Conservation (phyloP, 352 stramenopile genomes). For the Phytophthora tentaculata region DNA sequence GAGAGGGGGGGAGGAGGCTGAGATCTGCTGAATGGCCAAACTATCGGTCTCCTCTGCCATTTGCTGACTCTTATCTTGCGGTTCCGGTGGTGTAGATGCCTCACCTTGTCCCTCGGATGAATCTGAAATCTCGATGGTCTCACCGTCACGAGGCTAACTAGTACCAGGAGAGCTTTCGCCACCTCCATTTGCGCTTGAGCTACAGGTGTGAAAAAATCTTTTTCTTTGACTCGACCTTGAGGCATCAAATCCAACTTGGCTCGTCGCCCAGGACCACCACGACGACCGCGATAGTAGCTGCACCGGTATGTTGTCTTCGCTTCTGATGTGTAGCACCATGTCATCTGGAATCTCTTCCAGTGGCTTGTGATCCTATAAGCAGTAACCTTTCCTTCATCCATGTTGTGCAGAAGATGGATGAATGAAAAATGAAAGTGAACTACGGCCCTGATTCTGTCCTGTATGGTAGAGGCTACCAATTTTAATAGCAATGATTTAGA, state of each 20-base stretch:
- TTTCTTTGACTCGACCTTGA: not conserved
- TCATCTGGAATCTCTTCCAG: constrained; percentile 1
- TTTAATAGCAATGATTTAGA: too few species aligned
- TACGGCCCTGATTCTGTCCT: not conserved
- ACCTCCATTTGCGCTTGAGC: not conserved
- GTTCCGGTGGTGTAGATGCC: not conserved
- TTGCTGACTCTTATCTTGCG: not conserved
- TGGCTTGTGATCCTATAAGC: not conserved
- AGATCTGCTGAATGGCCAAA: too few species aligned
- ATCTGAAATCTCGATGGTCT: not conserved
- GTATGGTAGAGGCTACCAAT: not conserved
- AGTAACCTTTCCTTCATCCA: not conserved
- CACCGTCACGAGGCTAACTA: not conserved
- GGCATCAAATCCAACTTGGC: not conserved
- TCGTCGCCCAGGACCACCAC: not conserved
- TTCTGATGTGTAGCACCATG: not conserved
- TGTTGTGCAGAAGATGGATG: not conserved
- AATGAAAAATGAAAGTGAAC: not conserved
- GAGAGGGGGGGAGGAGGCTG: constrained; percentile 70
- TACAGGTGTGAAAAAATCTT: not conserved
- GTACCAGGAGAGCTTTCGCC: not conserved
- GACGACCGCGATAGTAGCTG: constrained; percentile 1
- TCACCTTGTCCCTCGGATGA: not conserved
- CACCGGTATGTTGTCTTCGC: not conserved
- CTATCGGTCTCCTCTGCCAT: not conserved